Evolutionary conservation across 2,329 filamentous ascomycete genomes (phyloP).

Genomic region (Ophiostoma fasciatum): DNA sequence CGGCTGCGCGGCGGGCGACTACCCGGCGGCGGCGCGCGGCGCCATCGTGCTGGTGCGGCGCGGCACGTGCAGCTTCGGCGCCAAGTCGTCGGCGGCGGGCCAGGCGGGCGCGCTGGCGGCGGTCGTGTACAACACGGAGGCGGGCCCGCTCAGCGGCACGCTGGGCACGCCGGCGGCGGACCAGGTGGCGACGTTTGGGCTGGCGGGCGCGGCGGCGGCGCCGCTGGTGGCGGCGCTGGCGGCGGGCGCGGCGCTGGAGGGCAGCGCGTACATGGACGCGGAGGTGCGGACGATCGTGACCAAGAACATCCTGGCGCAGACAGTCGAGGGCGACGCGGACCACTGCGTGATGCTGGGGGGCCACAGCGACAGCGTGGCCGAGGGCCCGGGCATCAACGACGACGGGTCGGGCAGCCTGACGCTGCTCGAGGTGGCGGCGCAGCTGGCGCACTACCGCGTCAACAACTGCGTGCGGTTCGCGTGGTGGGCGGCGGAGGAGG

Average conservation of each 20-base stretch:
- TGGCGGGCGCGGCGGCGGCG: constrained; percentile 44
- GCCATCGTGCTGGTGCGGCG: constrained; percentile 58
- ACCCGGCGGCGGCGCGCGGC: constrained; percentile 39
- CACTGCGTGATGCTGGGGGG: constrained; percentile 53
- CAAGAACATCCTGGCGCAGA: constrained; percentile 49
- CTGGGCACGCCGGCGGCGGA: constrained; percentile 44
- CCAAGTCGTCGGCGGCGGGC: constrained; percentile 54
- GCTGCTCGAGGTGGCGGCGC: constrained; percentile 46
- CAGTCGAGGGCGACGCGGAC: constrained; percentile 39
- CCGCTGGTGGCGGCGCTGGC: constrained; percentile 39
- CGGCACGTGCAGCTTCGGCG: constrained; percentile 55
- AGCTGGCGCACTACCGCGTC: constrained; percentile 40
- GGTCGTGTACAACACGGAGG: constrained; percentile 59
- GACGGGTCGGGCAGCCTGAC: constrained; percentile 54
- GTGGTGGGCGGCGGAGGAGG: constrained; percentile 55
- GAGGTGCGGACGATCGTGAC: constrained; percentile 38
- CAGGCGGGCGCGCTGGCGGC: constrained; percentile 55
- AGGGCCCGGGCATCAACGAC: constrained; percentile 62
- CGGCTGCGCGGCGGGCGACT: constrained; percentile 52
- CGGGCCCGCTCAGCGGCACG: constrained; percentile 49
- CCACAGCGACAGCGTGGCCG: constrained; percentile 47
- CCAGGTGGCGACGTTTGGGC: constrained; percentile 54
- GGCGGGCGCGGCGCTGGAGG: constrained; percentile 32
- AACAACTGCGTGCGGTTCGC: constrained; percentile 53
- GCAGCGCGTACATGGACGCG: constrained; percentile 45